Conservation (phyloP, 257 asterid genomes). For the Plantago elongata region DNA sequence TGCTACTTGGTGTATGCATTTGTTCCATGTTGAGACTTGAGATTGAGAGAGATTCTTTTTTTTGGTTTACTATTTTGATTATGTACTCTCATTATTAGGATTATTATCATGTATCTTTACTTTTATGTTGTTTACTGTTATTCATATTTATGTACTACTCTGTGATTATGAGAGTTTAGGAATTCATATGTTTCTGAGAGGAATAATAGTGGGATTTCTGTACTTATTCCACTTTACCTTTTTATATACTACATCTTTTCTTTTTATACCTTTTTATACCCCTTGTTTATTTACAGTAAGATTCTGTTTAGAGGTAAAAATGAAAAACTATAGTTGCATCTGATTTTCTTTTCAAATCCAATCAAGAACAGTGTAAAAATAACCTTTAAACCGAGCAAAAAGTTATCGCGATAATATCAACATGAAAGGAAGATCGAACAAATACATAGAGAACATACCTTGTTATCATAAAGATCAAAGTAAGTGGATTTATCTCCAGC, state of each 20-base stretch:
- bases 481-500: no score
- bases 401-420: no score
- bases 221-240: not conserved
- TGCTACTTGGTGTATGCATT: not conserved
- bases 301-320: no score
- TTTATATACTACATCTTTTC: not conserved
- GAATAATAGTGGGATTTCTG: conserved; percentile 6
- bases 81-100: not conserved
- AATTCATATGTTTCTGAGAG: not conserved
- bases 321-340: no score
- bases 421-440: no score
- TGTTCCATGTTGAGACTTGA: not conserved
- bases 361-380: no score
- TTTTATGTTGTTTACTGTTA: not conserved
- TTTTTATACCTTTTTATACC: conserved; percentile 1
- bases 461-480: no score
- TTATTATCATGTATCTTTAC: no score
- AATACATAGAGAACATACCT: no score
- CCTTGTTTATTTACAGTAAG: not conserved
- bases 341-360: no score
- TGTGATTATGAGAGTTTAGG: not conserved
- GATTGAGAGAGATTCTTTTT: not conserved
- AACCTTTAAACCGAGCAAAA: no score
- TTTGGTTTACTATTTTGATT: conserved; percentile 1
- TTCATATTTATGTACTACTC: not conserved